Percentiles rank a stretch among this genome's conserved stretches.
Evolutionary conservation across 1,139 yeast species (phyloP).

Genomic region (Yamadazyma trypodendri): DNA sequence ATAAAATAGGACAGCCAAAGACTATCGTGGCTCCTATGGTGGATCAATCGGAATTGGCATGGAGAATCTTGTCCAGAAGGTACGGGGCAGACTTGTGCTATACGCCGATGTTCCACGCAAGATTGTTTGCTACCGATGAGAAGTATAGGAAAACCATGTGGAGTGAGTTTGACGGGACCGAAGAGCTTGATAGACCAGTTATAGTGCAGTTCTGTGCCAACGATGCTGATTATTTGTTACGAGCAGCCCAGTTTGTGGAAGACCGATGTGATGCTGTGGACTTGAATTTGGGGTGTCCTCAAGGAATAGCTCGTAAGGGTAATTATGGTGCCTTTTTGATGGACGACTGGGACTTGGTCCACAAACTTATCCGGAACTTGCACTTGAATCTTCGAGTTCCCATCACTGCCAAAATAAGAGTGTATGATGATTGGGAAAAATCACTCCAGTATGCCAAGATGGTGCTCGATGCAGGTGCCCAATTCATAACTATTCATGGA

Average conservation of each 20-base stretch:
- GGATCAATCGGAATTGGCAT: slow-evolving; percentile 92
- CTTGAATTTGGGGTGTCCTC: slow-evolving; percentile 94
- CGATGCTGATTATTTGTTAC: slow-evolving; percentile 79
- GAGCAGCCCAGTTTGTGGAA: slow-evolving; percentile 78
- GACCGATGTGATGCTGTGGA: slow-evolving; percentile 94
- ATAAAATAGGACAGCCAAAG: slow-evolving; percentile 69
- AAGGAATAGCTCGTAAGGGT: slow-evolving; percentile 94
- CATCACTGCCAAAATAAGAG: slow-evolving; percentile 93
- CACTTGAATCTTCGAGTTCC: slow-evolving; percentile 78
- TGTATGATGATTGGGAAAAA: slow-evolving; percentile 82
- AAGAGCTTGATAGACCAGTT: slow-evolving; percentile 68
- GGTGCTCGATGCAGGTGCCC: slow-evolving; percentile 95
- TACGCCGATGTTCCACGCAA: slow-evolving; percentile 96
- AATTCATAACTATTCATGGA: slow-evolving; percentile 91
- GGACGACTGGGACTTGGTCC: slow-evolving; percentile 94
- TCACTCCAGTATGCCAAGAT: slow-evolving; percentile 83
- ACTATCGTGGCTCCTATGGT: slow-evolving; percentile 98
- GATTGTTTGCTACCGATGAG: slow-evolving; percentile 80
- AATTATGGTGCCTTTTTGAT: slow-evolving; percentile 92
- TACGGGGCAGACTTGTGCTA: slow-evolving; percentile 94
- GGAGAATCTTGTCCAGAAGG: slow-evolving; percentile 83
- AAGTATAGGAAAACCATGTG: slow-evolving; percentile 80
- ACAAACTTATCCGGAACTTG: slow-evolving; percentile 64
- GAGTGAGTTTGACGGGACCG: slow-evolving; percentile 72
- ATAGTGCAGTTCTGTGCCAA: slow-evolving; percentile 96